Base-by-base conservation (phyloP, 169 alveolate species). In the Besnoitia besnoiti region DNA sequence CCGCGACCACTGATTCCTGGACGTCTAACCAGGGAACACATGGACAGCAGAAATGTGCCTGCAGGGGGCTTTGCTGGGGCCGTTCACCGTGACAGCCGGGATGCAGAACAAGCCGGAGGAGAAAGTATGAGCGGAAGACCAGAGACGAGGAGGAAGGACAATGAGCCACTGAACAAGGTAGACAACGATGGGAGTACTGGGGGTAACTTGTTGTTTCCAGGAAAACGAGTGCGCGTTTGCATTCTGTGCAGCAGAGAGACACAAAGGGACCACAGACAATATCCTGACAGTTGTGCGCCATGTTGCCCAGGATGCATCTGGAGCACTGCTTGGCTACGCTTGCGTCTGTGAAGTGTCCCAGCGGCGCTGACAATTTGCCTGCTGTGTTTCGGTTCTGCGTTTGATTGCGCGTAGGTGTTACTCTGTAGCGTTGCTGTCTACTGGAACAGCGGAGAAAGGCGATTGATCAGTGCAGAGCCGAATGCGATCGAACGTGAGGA, bases 361-460 rank as follows among this genome's bases (percentile, higher is more conserved):
- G n/a, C n/a, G n/a, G n/a, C n/a, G n/a, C n/a, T n/a, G n/a, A n/a
- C n/a, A n/a, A n/a, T n/a, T n/a, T n/a, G n/a, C n/a, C n/a, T n/a
- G n/a, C n/a, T n/a, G n/a, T n/a, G n/a, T n/a, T n/a, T n/a, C n/a
- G n/a, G n/a, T n/a, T n/a, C n/a, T n/a, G n/a, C n/a, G n/a, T n/a
- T n/a, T n/a, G n/a, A n/a, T n/a, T n/a, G n/a, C n/a, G n/a, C n/a
- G 67, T 24, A 51, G 67, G n/a, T 73, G 14, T 37, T 73, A 42
- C 47, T 73, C 14, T 73, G 82, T 42, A 73, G 82, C 82, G n/a
- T 73, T 73, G 82, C 82, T 19, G n/a, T 73, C 39, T 73, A 73
- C 82, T 73, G 82, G 82, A 73, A 73, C 82, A 73, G 82, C 82
- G 82, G 82, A 30, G 82, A 73, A 1, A 1, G 8, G 82, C 46